These are phyloP conservation scores for Sodiomyces alkalinus DNA, from an alignment of 2,329 filamentous ascomycete species.

Conservation along the genomic window DNA sequence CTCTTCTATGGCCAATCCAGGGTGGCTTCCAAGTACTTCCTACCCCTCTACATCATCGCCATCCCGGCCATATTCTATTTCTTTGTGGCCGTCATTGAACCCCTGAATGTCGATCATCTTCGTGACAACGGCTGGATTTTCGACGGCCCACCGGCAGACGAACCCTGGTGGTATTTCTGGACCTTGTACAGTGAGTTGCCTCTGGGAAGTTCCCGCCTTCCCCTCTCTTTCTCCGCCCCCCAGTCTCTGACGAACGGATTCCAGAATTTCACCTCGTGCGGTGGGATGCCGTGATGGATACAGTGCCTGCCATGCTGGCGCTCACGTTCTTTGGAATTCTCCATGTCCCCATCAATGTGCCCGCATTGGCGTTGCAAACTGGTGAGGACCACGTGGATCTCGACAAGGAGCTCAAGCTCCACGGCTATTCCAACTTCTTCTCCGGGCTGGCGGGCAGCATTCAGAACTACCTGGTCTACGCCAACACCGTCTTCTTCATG, in stretches of 20 bases:
- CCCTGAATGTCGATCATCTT: conserved; percentile 50
- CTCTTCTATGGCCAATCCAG: conserved; percentile 65
- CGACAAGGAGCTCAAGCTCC: conserved; percentile 79
- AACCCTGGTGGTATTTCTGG: conserved; percentile 97
- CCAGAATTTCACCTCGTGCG: conserved; percentile 67
- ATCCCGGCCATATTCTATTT: conserved; percentile 69
- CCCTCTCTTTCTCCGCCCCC: background rate
- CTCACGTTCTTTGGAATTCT: conserved; percentile 94
- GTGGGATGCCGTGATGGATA: conserved; percentile 70
- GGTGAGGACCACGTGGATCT: conserved; percentile 88
- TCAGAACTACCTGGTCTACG: conserved; percentile 93
- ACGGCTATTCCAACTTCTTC: conserved; percentile 83
- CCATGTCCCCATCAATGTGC: conserved; percentile 96
- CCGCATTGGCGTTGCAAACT: conserved; percentile 76
- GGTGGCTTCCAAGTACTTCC: conserved; percentile 67
- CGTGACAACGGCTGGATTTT: conserved; percentile 81
- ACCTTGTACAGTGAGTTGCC: conserved; percentile 66
- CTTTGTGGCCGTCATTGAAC: conserved; percentile 53
- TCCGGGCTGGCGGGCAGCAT: conserved; percentile 83
- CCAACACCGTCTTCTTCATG: conserved; percentile 95
- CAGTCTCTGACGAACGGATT: background rate
- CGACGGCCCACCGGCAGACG: conserved; percentile 63
- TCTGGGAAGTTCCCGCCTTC: background rate
- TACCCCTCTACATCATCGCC: conserved; percentile 72
- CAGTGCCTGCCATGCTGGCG: conserved; percentile 87